These are phyloP conservation scores for Alternaria triticimaculans DNA, from an alignment of 2,329 filamentous ascomycete species.

Conservation along the genomic window DNA sequence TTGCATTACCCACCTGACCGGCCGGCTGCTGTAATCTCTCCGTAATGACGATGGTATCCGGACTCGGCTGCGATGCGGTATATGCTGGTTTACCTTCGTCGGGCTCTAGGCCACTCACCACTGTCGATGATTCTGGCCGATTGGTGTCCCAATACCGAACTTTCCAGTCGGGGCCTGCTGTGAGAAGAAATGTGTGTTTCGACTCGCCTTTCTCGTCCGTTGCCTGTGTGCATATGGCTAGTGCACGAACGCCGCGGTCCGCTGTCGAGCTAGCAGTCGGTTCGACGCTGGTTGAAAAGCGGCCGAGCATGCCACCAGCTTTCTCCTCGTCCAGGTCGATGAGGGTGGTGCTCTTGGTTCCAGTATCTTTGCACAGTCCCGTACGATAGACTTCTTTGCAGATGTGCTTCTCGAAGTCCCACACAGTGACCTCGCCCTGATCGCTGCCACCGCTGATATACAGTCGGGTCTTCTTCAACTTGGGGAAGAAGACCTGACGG, in stretches of 20 bases:
- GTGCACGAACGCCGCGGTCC: conserved; percentile 75
- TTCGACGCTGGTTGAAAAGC: conserved; percentile 76
- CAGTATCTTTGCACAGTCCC: conserved; percentile 49
- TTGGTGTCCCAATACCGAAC: conserved; percentile 92
- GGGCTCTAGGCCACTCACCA: conserved; percentile 78
- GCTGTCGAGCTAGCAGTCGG: conserved; percentile 58
- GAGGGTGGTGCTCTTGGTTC: conserved; percentile 66
- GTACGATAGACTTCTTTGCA: conserved; percentile 88
- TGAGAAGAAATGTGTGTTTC: conserved; percentile 82
- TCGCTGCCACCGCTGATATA: conserved; percentile 88
- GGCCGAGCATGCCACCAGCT: conserved; percentile 81
- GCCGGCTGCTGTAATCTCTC: conserved; percentile 43
- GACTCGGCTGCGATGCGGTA: conserved; percentile 41
- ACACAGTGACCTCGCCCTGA: conserved; percentile 88
- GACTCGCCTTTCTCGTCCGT: conserved; percentile 73
- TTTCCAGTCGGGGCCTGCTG: conserved; percentile 87
- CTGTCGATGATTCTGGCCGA: conserved; percentile 75
- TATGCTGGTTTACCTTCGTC: conserved; percentile 80
- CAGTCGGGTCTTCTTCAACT: conserved; percentile 75
- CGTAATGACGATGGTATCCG: conserved; percentile 51
- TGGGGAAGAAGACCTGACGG: conserved; percentile 64
- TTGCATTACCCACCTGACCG: conserved; percentile 17
- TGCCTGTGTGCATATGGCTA: conserved; percentile 74
- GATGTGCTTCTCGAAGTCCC: conserved; percentile 89
- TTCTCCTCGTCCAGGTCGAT: conserved; percentile 91